Conservation (phyloP, 805 yeast species). For the Diddensiella santjacobensis region DNA sequence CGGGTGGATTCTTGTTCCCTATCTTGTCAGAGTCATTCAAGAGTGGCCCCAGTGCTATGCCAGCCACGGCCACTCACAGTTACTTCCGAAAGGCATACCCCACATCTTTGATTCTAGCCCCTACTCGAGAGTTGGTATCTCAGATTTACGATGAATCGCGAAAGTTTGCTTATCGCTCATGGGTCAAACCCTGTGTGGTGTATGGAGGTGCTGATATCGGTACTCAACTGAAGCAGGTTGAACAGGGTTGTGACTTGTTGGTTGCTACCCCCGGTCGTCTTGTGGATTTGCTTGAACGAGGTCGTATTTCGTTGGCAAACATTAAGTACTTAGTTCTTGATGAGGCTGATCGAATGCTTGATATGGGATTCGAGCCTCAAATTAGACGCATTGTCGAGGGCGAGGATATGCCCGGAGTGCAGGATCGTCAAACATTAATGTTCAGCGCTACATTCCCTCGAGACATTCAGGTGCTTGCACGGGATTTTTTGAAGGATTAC, state of each 20-base stretch:
- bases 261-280: constrained; percentile 99
- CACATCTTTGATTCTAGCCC: constrained; percentile 93
- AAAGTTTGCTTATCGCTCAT: constrained; percentile 94
- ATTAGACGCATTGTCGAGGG: constrained; percentile 97
- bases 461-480: constrained; percentile 94
- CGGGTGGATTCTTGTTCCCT: constrained; percentile 99
- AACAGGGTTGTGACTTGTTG: constrained; percentile 89
- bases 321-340: constrained; percentile 93
- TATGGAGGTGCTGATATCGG: constrained; percentile 98
- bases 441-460: constrained; percentile 99
- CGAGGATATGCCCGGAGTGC: constrained; percentile 94
- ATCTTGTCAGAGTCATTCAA: constrained; percentile 86
- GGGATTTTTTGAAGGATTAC: constrained; percentile 94
- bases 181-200: constrained; percentile 95
- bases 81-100: constrained; percentile 78
- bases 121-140: constrained; percentile 97
- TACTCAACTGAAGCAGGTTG: constrained; percentile 79
- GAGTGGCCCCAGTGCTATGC: constrained; percentile 75
- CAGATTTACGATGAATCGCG: constrained; percentile 95
- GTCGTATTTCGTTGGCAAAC: constrained; percentile 81
- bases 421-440: constrained; percentile 93
- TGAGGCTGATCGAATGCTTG: constrained; percentile 99
- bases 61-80: constrained; percentile 34
- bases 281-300: constrained; percentile 93
- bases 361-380: constrained; percentile 99